Percentiles rank a stretch among this genome's conserved stretches.
These are phyloP conservation scores for Colletotrichum cuscutae DNA, from an alignment of 2,329 filamentous ascomycete genomes.

Conservation along the genomic window DNA sequence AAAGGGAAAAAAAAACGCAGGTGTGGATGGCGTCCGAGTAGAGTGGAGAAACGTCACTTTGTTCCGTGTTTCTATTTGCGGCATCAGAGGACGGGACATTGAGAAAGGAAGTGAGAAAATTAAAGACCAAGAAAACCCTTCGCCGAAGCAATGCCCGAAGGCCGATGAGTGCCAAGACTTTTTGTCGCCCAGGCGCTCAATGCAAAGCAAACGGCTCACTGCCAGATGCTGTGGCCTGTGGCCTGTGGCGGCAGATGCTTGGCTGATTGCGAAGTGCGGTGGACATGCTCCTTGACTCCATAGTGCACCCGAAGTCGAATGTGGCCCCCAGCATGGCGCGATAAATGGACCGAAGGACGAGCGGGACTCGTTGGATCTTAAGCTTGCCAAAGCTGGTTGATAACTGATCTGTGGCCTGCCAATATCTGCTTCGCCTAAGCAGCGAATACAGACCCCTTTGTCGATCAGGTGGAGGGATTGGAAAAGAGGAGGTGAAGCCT, in stretches of 20 bases:
- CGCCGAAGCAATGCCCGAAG: conserved; percentile 17
- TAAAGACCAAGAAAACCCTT: not conserved
- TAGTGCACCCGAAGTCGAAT: not conserved
- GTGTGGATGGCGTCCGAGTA: not conserved
- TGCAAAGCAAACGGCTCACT: not conserved
- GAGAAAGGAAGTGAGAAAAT: not conserved
- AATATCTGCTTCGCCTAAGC: not conserved
- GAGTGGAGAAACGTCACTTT: conserved; percentile 24
- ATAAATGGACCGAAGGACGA: conserved; percentile 27
- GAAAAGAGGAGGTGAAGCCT: conserved; percentile 9
- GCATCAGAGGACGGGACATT: not conserved
- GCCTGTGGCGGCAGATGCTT: conserved; percentile 2
- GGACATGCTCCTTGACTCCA: not conserved
- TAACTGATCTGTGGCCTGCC: not conserved
- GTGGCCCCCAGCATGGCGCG: conserved; percentile 24
- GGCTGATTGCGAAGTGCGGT: conserved; percentile 12
- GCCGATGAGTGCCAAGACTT: conserved; percentile 19
- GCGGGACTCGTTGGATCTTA: conserved; percentile 12
- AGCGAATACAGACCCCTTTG: conserved; percentile 12
- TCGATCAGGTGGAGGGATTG: conserved; percentile 13
- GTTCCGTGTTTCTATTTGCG: not conserved
- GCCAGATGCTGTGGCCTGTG: too few species aligned
- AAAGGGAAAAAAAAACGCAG: not conserved
- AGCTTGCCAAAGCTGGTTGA: not conserved
- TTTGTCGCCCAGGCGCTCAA: conserved; percentile 4